Percentiles rank a stretch among this genome's conserved stretches.
Conservation (phyloP, 2,329 filamentous ascomycete genomes). For the Penicillium fuscoglaucum region DNA sequence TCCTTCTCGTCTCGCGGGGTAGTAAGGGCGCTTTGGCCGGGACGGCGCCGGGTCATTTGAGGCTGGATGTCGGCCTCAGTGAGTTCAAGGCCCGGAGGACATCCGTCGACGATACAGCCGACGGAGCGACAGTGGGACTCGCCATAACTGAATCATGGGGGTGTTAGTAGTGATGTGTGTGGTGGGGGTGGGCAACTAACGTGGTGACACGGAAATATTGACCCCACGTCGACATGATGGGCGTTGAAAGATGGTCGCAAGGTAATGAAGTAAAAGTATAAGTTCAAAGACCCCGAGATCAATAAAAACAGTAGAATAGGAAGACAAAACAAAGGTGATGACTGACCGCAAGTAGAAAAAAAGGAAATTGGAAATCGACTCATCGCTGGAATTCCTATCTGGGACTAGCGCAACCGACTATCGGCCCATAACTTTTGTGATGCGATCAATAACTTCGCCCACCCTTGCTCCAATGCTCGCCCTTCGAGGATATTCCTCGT, state of each 20-base stretch:
- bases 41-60: conserved; percentile 85
- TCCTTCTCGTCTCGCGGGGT: conserved; percentile 94
- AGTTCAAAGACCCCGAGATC: neutral
- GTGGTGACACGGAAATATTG: conserved; percentile 79
- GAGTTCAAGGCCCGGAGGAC: conserved; percentile 82
- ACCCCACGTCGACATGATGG: conserved; percentile 83
- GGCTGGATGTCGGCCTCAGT: conserved; percentile 88
- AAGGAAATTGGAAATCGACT: conserved; percentile 21
- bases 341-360: conserved; percentile 6
- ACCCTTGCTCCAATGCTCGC: conserved; percentile 30
- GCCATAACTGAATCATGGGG: conserved; percentile 57
- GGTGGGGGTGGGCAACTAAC: conserved; percentile 50
- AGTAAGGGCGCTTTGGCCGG: conserved; percentile 85
- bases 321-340: neutral
- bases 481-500: conserved; percentile 7
- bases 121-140: conserved; percentile 91
- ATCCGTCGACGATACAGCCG: conserved; percentile 92
- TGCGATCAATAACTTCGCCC: neutral
- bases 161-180: conserved; percentile 23
- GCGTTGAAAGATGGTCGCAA: conserved; percentile 3
- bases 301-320: conserved; percentile 8
- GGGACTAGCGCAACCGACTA: conserved; percentile 31
- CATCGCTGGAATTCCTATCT: conserved; percentile 25
- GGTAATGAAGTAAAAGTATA: neutral
- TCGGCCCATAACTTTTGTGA: conserved; percentile 20